Evolutionary conservation across 495 filamentous ascomycete species (phyloP).

Genomic region (Chaetomium tenue): DNA sequence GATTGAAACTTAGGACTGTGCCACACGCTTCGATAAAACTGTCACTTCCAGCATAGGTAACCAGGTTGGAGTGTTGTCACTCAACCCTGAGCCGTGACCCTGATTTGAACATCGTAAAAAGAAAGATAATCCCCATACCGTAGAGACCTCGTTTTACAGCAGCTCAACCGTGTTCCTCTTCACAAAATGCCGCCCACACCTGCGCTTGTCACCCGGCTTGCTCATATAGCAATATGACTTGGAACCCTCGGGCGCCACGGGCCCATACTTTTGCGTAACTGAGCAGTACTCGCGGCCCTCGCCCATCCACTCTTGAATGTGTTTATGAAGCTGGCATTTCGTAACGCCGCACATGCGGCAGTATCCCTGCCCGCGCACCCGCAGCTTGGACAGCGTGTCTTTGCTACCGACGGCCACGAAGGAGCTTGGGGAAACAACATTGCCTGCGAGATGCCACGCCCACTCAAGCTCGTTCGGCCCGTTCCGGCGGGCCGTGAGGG

Average conservation of each 20-base stretch:
- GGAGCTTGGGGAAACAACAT: slow-evolving; percentile 25
- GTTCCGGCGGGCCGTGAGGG: slow-evolving; percentile 47
- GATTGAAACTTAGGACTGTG: neutral
- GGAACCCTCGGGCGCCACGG: slow-evolving; percentile 37
- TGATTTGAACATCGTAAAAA: neutral
- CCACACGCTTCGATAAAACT: neutral
- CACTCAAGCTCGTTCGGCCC: slow-evolving; percentile 57
- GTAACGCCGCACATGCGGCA: slow-evolving; percentile 53
- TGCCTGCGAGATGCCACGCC: slow-evolving; percentile 52
- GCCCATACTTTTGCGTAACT: slow-evolving; percentile 51
- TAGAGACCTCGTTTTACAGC: slow-evolving; percentile 18
- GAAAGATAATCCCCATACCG: neutral
- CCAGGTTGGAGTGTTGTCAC: neutral
- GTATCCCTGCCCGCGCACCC: slow-evolving; percentile 47
- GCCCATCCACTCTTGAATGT: slow-evolving; percentile 54
- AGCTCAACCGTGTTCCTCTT: slow-evolving; percentile 31
- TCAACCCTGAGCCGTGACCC: neutral
- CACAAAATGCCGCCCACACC: slow-evolving; percentile 50
- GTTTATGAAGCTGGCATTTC: slow-evolving; percentile 54
- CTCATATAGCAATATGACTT: slow-evolving; percentile 49
- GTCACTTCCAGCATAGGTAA: neutral
- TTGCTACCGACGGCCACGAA: neutral
- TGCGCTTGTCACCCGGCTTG: slow-evolving; percentile 46
- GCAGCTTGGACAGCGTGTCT: slow-evolving; percentile 38
- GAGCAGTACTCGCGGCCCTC: slow-evolving; percentile 49